These are phyloP conservation scores for Fusarium pilosicola DNA, from an alignment of 2,329 filamentous ascomycete genomes.

Conservation along the genomic window DNA sequence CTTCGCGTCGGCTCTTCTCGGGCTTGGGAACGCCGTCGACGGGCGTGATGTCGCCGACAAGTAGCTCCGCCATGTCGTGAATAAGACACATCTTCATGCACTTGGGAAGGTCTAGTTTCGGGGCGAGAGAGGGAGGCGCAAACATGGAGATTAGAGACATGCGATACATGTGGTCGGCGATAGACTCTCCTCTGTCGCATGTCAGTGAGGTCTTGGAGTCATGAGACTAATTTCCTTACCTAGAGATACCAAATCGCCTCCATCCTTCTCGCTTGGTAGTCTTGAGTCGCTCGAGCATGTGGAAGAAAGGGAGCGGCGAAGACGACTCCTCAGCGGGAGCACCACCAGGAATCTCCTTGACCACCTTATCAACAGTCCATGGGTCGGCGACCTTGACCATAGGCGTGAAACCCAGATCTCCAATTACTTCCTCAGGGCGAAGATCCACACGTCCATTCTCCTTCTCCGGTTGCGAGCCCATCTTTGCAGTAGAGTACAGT, in stretches of 20 bases:
- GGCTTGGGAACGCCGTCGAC: slow-evolving; percentile 85
- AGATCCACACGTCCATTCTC: slow-evolving; percentile 35
- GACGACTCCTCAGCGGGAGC: slow-evolving; percentile 67
- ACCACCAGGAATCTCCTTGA: slow-evolving; percentile 68
- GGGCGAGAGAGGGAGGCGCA: slow-evolving; percentile 77
- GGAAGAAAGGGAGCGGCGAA: slow-evolving; percentile 91
- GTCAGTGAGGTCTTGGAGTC: not conserved
- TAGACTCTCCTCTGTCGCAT: slow-evolving; percentile 79
- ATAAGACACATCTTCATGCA: slow-evolving; percentile 97
- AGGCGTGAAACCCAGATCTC: slow-evolving; percentile 50
- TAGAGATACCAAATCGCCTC: slow-evolving; percentile 82
- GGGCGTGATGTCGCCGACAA: slow-evolving; percentile 97
- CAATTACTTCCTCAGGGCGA: slow-evolving; percentile 10
- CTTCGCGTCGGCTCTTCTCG: slow-evolving; percentile 90
- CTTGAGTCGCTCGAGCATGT: slow-evolving; percentile 92
- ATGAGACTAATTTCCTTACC: slow-evolving; percentile 49
- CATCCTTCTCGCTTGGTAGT: slow-evolving; percentile 97
- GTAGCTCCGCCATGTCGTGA: slow-evolving; percentile 95
- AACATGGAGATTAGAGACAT: slow-evolving; percentile 98
- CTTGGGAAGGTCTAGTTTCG: slow-evolving; percentile 77
- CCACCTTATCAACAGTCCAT: slow-evolving; percentile 70
- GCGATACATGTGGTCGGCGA: slow-evolving; percentile 99
- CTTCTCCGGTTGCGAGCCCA: slow-evolving; percentile 45
- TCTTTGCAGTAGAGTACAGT: slow-evolving; percentile 23
- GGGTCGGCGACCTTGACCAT: slow-evolving; percentile 54